Percentiles rank a stretch among this genome's conserved stretches.
Evolutionary conservation across 371 early-diverging fungal genomes (phyloP).

Genomic region (Apophysomyces ossiformis): DNA sequence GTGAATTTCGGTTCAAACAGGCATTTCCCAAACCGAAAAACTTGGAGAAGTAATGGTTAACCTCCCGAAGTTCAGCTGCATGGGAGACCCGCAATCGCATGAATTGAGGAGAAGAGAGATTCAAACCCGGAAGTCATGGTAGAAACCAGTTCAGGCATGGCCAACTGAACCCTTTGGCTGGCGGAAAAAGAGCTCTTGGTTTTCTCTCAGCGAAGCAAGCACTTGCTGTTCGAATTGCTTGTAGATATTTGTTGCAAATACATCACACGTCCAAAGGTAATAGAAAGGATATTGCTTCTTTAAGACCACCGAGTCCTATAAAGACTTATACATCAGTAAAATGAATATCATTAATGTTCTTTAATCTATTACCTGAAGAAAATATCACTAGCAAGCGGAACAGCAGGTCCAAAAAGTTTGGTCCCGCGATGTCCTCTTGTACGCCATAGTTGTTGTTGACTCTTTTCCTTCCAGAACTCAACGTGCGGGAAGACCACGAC

Average conservation of each 20-base stretch:
- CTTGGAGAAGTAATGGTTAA: too few relatives aligned
- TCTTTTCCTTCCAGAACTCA: neutral
- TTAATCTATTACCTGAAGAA: neutral
- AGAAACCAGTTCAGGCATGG: neutral
- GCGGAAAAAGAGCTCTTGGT: neutral
- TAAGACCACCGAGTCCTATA: neutral
- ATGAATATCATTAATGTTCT: neutral
- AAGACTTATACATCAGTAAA: neutral
- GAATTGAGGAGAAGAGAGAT: neutral
- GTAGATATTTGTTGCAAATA: neutral
- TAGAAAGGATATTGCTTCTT: neutral
- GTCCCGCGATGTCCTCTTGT: slow-evolving; percentile 1
- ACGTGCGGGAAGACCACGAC: neutral
- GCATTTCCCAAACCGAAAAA: neutral
- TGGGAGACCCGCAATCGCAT: too few relatives aligned
- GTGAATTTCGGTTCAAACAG: neutral
- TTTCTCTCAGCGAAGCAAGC: neutral
- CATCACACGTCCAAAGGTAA: neutral
- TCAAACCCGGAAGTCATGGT: neutral
- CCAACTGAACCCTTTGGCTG: neutral
- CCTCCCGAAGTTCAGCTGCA: too few relatives aligned
- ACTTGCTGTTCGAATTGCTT: neutral
- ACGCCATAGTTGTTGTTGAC: neutral
- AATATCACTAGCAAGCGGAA: neutral
- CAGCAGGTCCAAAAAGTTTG: neutral